Percentiles rank a stretch among this genome's conserved stretches.
Conservation (phyloP, 2,329 filamentous ascomycete species). For the Daldinia sp. region DNA sequence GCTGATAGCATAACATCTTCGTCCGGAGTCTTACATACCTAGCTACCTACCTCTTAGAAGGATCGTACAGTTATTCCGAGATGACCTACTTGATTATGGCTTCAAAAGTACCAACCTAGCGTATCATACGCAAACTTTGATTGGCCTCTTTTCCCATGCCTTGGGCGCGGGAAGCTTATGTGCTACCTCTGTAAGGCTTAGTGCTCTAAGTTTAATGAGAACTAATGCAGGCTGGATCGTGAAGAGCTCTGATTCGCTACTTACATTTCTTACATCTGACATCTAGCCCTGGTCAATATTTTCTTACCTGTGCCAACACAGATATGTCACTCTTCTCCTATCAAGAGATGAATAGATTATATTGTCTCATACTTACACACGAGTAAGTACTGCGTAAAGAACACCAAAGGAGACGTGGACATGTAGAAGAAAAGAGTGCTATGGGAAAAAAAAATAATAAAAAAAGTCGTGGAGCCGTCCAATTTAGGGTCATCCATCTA, state of each 20-base stretch:
- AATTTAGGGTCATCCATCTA: too few relatives aligned
- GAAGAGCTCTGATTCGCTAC: background rate
- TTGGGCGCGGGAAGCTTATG: background rate
- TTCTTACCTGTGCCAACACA: too few relatives aligned
- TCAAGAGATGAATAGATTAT: too few relatives aligned
- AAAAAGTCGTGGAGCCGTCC: too few relatives aligned
- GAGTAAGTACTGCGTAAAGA: too few relatives aligned
- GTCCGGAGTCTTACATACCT: background rate
- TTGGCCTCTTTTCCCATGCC: background rate
- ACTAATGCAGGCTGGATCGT: background rate
- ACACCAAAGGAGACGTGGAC: too few relatives aligned
- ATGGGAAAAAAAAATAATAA: too few relatives aligned
- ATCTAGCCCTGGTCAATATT: background rate
- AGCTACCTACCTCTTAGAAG: background rate
- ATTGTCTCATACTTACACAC: too few relatives aligned
- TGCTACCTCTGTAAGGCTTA: slow-evolving; percentile 9
- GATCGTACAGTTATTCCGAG: background rate
- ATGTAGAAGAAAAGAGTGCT: too few relatives aligned
- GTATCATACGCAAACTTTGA: background rate
- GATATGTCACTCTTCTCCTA: too few relatives aligned
- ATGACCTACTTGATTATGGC: background rate
- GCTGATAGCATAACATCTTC: background rate
- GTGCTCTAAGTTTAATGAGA: slow-evolving; percentile 2
- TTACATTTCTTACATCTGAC: background rate
- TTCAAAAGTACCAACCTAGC: background rate